A percentile compares a stretch with the other conserved stretches of the same genome.
phyloP scores from a whole-genome alignment of 1,139 yeast species.

The Blastobotrys aristatus region DNA sequence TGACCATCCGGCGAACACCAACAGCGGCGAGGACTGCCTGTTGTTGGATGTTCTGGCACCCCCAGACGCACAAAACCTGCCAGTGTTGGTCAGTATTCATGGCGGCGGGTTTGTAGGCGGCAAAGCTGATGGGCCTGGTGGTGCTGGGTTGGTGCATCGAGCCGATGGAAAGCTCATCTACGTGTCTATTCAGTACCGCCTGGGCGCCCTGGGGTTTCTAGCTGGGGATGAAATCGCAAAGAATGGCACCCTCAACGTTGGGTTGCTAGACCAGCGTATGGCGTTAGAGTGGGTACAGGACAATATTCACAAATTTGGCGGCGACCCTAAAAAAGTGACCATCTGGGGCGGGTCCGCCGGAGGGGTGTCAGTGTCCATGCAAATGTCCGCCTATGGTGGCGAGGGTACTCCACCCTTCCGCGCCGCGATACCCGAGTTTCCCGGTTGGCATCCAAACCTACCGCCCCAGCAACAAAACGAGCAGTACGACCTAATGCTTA shows the following conservation, averaged over 20 bases:
- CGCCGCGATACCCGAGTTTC: slow-evolving; percentile 13
- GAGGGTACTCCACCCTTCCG: slow-evolving; percentile 8
- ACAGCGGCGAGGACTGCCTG: slow-evolving; percentile 25
- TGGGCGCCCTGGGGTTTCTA: slow-evolving; percentile 34
- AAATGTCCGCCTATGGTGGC: slow-evolving; percentile 28
- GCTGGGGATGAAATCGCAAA: slow-evolving; percentile 21
- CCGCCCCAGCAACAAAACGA: slow-evolving; percentile 9
- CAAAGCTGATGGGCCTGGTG: slow-evolving; percentile 10
- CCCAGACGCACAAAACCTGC: slow-evolving; percentile 20
- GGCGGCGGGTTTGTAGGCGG: slow-evolving; percentile 34
- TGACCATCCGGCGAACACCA: neutral
- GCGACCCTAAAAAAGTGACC: slow-evolving; percentile 36
- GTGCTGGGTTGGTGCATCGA: slow-evolving; percentile 25
- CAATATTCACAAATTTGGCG: slow-evolving; percentile 37
- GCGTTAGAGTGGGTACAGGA: slow-evolving; percentile 39
- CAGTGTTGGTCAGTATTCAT: slow-evolving; percentile 36
- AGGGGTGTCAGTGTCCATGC: slow-evolving; percentile 32
- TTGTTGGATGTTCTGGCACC: slow-evolving; percentile 22
- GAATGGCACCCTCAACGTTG: slow-evolving; percentile 29
- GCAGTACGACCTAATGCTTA: slow-evolving; percentile 10
- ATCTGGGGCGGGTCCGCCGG: slow-evolving; percentile 40
- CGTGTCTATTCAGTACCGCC: slow-evolving; percentile 36
- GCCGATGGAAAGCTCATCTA: slow-evolving; percentile 21
- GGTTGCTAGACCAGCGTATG: slow-evolving; percentile 34
- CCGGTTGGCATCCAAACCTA: slow-evolving; percentile 9